Conservation (phyloP, 768 basidiomycete genomes). For the Calocybe cyanea region DNA sequence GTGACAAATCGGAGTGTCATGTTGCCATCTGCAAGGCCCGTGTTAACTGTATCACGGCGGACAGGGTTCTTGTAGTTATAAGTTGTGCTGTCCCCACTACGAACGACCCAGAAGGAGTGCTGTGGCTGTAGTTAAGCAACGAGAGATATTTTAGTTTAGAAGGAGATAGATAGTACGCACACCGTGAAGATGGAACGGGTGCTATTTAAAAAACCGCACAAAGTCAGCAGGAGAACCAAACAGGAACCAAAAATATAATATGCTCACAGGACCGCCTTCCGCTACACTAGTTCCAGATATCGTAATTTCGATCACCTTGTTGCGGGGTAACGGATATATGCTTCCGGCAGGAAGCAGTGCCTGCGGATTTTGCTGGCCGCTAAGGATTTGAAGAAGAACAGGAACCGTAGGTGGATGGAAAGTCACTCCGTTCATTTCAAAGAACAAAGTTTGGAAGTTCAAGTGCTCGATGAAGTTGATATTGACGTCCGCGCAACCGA, state of each 20-base stretch:
- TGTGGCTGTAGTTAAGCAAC: too few species aligned
- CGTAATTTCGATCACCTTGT: not conserved
- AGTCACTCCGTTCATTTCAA: not conserved
- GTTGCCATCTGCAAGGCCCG: constrained; percentile 24
- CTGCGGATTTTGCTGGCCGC: not conserved
- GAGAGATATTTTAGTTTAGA: too few species aligned
- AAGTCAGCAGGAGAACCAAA: not conserved
- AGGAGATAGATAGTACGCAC: not conserved
- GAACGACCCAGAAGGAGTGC: too few species aligned
- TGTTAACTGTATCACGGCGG: constrained; percentile 50
- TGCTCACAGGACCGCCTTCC: not conserved
- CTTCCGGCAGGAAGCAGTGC: not conserved
- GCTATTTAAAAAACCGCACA: not conserved
- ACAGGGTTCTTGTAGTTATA: constrained; percentile 23
- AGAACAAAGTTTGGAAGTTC: not conserved
- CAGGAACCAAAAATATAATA: too few species aligned
- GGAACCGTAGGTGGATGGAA: not conserved
- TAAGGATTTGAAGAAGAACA: not conserved
- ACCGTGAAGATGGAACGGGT: not conserved
- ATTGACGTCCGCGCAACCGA: not conserved
- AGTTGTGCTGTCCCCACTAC: not conserved
- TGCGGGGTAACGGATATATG: not conserved
- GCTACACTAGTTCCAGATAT: not conserved
- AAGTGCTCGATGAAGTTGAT: not conserved
- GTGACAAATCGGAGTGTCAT: constrained; percentile 31